Percentiles rank a stretch among this genome's conserved stretches.
Conservation (phyloP, 108 stramenopile genomes). For the Aureococcus anophagefferens region DNA sequence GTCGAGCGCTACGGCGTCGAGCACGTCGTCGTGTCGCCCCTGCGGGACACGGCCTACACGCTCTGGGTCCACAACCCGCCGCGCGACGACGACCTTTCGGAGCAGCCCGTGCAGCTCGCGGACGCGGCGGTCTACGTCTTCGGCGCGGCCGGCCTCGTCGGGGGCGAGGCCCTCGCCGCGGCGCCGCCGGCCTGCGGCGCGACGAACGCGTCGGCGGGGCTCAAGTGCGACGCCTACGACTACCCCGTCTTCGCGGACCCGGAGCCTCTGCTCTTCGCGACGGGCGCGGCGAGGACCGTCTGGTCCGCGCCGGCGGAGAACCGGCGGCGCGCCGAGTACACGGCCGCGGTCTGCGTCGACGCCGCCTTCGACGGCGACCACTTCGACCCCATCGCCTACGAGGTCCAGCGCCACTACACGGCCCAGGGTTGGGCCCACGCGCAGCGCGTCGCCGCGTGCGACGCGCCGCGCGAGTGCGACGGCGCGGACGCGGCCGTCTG, state of each 20-base stretch:
- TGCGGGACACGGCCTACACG: not conserved
- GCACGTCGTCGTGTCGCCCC: not conserved
- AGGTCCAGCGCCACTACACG: not conserved
- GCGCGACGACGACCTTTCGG: no score
- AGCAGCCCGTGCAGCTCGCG: not conserved
- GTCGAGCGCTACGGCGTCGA: not conserved
- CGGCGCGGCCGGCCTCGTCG: not conserved
- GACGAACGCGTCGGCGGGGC: not conserved
- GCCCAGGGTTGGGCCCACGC: not conserved
- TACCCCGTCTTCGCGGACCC: not conserved
- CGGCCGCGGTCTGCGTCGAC: not conserved
- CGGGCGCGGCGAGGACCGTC: not conserved
- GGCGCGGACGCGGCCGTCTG: not conserved
- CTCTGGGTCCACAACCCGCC: not conserved
- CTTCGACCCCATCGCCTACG: not conserved
- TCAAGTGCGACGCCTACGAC: not conserved
- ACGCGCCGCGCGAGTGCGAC: not conserved
- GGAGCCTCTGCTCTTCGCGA: not conserved
- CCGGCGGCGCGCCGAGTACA: not conserved
- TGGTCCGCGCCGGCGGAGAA: not conserved
- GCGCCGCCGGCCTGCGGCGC: not conserved
- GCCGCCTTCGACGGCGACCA: not conserved
- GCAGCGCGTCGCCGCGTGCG: not conserved
- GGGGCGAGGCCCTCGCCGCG: not conserved
- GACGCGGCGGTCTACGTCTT: not conserved